Percentiles rank a stretch among this genome's conserved stretches.
phyloP scores from a whole-genome alignment of 371 early-diverging fungal genomes.

The Rhizopus sp. region DNA sequence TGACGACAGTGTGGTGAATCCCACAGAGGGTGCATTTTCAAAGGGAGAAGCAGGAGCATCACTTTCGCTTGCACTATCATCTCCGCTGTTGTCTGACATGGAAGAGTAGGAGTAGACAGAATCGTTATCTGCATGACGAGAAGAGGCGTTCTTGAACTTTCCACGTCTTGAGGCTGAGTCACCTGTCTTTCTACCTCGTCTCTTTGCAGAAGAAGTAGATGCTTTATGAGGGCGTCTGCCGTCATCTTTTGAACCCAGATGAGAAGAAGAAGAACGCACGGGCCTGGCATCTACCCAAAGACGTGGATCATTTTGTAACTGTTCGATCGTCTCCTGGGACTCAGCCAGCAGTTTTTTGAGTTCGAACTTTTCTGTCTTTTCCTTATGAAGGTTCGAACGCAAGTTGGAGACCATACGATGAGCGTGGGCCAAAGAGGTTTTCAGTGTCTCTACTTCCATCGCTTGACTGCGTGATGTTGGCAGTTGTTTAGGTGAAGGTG shows the following conservation, averaged over 20 bases:
- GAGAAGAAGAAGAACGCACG: slow-evolving; percentile 7
- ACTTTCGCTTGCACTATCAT: slow-evolving; percentile 23
- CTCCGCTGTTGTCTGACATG: slow-evolving; percentile 29
- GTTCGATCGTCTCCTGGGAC: slow-evolving; percentile 63
- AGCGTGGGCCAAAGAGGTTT: slow-evolving; percentile 46
- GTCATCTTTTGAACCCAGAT: slow-evolving; percentile 8
- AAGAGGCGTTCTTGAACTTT: slow-evolving; percentile 16
- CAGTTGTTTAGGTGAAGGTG: slow-evolving; percentile 30
- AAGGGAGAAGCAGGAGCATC: slow-evolving; percentile 7
- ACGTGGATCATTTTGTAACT: slow-evolving; percentile 57
- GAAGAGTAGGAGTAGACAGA: slow-evolving; percentile 30
- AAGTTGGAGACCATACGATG: slow-evolving; percentile 52
- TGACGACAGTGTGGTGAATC: slow-evolving; percentile 29
- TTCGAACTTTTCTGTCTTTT: slow-evolving; percentile 65
- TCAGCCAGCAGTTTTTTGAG: slow-evolving; percentile 62
- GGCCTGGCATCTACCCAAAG: slow-evolving; percentile 45
- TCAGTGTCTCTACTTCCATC: slow-evolving; percentile 49
- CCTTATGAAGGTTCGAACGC: slow-evolving; percentile 45
- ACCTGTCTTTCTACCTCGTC: slow-evolving; percentile 11
- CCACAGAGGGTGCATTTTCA: background rate
- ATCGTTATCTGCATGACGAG: slow-evolving; percentile 8
- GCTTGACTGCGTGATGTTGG: slow-evolving; percentile 33
- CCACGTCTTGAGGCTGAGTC: background rate
- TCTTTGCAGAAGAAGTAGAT: slow-evolving; percentile 8
- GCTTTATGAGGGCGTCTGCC: slow-evolving; percentile 15